Evolutionary conservation across 345 rosid genomes (phyloP), one percentile per base, ranked within the genome.

Genomic region (Bruguiera parviflora): DNA sequence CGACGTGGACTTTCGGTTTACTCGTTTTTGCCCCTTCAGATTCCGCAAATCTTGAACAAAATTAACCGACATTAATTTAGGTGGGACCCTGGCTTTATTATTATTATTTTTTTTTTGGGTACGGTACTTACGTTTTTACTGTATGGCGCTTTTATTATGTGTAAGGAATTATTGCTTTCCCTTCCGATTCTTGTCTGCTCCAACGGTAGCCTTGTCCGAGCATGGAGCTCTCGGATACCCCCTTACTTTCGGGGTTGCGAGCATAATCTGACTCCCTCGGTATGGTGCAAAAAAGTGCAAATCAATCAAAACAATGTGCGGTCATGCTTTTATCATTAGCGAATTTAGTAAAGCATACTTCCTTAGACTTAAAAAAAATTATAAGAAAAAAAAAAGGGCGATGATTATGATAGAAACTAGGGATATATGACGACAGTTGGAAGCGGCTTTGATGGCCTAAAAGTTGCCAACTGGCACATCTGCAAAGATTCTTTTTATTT

Each of bases 311-410:
- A 68, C 63, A 51, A 52, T 2, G 25, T 55, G 61, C 60, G 71
- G 77, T 84, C 57, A 74, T 84, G 69, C 70, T 72, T 61, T 61
- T 53, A 73, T 78, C 74, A 76, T 69, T n/a, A 25, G 32, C 53
- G 53, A 71, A 37, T 25, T 46, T 65, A 52, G 31, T 8, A 16
- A 71, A 70, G 49, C 5, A 51, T 18, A 18, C 39, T 29, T 16
- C 4, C 27, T 11, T 43, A 13, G 47, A 10, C 47, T 43, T 11
- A 39, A 43, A 43, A 10, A 13, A 33, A 33, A 3, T 31, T 32
- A 53, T n/a, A 53, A 53, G 20, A 20, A 20, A 5, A 24, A 58
- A 18, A 9, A 64, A 70, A 20, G 15, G 5, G 43, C 25, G 71
- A 70, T 47, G 46, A 46, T 71, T 27, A 28, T 19, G 11, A 9